Conservation (phyloP, 73 alveolate species). For the Blepharisma japonicum region DNA sequence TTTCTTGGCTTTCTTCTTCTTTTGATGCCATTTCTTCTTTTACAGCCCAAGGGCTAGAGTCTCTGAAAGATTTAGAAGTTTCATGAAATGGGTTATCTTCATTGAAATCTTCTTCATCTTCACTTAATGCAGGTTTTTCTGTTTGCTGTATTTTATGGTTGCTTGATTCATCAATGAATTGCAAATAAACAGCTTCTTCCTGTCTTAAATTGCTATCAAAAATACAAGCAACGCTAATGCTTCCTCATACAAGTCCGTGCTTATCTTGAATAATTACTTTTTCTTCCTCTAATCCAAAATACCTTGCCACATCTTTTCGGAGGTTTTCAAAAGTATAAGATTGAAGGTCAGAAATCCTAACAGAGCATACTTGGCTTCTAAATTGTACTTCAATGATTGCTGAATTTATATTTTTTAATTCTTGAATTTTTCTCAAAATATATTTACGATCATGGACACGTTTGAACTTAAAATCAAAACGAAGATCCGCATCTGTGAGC, state of each 20-base stretch:
- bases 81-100: no score
- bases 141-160: no score
- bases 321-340: background rate
- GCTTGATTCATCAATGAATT: background rate
- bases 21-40: no score
- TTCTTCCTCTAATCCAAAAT: background rate
- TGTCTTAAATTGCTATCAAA: background rate
- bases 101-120: no score
- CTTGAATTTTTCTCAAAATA: conserved; percentile 4
- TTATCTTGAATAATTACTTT: background rate
- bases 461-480: conserved; percentile 6
- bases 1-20: no score
- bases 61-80: no score
- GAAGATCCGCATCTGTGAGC: conserved; percentile 13
- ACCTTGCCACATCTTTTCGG: background rate
- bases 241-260: background rate
- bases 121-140: no score
- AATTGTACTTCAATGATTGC: background rate
- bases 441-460: conserved; percentile 25
- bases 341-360: background rate
- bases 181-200: background rate
- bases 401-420: background rate
- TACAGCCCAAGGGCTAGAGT: no score
- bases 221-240: background rate
- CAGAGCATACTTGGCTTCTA: background rate